phyloP scores from a whole-genome alignment of 495 filamentous ascomycete species.

The Rostrohypoxylon terebratum region DNA sequence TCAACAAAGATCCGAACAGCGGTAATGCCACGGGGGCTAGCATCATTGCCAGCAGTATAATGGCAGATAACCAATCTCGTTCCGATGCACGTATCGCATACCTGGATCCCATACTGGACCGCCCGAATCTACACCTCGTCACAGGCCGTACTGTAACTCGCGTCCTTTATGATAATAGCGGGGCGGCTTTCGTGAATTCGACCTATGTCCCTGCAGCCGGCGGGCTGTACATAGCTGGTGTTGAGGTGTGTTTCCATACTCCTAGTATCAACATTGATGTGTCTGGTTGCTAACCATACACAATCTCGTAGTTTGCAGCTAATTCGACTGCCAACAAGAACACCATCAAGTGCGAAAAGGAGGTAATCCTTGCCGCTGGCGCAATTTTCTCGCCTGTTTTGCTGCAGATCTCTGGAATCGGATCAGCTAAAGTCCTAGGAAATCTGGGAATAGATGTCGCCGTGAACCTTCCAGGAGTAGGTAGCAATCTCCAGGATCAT shows the following conservation, averaged over 20 bases:
- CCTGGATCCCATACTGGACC: conserved; percentile 55
- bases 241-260: conserved; percentile 19
- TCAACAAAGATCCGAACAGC: conserved; percentile 58
- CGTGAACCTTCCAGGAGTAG: conserved; percentile 56
- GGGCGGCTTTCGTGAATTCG: conserved; percentile 52
- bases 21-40: conserved; percentile 62
- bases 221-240: conserved; percentile 41
- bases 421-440: conserved; percentile 50
- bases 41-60: conserved; percentile 60
- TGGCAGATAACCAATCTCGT: conserved; percentile 60
- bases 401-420: conserved; percentile 70
- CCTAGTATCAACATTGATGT: conserved; percentile 1
- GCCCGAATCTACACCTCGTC: conserved; percentile 61
- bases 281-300: conserved; percentile 32
- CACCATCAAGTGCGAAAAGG: conserved; percentile 49
- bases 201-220: conserved; percentile 45
- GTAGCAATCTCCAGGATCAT: conserved; percentile 57
- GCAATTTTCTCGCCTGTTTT: conserved; percentile 64
- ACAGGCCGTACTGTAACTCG: conserved; percentile 59
- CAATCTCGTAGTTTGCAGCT: conserved; percentile 39
- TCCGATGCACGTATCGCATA: conserved; percentile 64
- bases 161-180: conserved; percentile 45
- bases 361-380: conserved; percentile 68
- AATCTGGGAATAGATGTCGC: conserved; percentile 47
- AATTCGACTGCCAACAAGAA: conserved; percentile 25